A percentile compares a stretch with the other conserved stretches of the same genome.
Conservation (phyloP, 176 grass and related monocot genomes). For the Zea mays region DNA sequence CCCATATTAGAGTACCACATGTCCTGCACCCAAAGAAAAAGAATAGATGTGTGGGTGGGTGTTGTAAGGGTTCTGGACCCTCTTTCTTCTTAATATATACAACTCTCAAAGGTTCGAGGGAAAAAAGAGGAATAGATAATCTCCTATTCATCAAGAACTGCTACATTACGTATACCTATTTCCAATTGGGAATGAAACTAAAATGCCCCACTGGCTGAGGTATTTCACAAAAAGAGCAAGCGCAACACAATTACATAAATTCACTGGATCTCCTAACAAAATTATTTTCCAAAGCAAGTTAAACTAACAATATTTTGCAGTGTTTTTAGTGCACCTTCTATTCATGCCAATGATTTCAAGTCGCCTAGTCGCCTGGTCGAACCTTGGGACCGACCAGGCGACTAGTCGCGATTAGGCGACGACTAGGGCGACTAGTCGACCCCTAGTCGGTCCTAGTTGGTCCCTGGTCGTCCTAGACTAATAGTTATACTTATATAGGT, state of each 20-base stretch:
- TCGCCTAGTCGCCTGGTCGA: too few relatives aligned
- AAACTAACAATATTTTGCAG: background rate
- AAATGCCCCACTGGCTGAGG: background rate
- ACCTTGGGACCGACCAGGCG: too few relatives aligned
- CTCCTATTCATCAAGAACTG: conserved; percentile 5
- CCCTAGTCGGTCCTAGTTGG: too few relatives aligned
- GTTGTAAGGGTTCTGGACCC: background rate
- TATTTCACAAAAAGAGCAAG: conserved; percentile 3
- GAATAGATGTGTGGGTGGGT: conserved; percentile 3
- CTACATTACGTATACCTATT: background rate
- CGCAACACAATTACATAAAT: background rate
- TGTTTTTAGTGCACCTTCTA: background rate
- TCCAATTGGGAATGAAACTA: background rate
- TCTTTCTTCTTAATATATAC: background rate
- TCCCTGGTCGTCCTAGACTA: too few relatives aligned
- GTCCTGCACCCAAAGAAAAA: conserved; percentile 1
- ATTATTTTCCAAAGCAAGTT: background rate
- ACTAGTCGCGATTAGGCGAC: too few relatives aligned
- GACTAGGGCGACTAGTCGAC: too few relatives aligned
- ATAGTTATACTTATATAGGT: too few relatives aligned
- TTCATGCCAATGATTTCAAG: too few relatives aligned
- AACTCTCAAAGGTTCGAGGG: background rate
- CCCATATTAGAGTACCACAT: conserved; percentile 21
- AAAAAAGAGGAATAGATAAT: conserved; percentile 17
- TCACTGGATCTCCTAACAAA: background rate